These are phyloP conservation scores for Ophidiomyces ophidiicola DNA, from an alignment of 2,329 filamentous ascomycete genomes.

Conservation along the genomic window DNA sequence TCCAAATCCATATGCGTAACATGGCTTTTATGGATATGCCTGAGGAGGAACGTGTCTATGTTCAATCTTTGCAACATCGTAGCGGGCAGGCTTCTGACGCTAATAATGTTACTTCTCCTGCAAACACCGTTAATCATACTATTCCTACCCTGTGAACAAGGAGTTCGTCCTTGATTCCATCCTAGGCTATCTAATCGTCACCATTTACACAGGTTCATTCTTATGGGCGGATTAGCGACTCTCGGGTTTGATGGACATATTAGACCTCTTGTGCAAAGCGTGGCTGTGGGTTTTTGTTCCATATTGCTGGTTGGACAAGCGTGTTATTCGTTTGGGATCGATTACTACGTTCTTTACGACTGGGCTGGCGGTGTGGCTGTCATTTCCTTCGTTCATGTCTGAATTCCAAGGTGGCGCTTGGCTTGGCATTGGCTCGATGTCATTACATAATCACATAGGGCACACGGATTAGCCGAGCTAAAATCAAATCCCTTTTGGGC, in stretches of 20 bases:
- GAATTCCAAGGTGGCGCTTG: neutral
- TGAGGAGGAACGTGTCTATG: neutral
- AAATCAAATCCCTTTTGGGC: slow-evolving; percentile 1
- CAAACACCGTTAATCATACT: too few relatives aligned
- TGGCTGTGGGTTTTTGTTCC: slow-evolving; percentile 1
- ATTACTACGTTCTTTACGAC: neutral
- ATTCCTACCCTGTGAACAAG: too few relatives aligned
- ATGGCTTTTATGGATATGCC: slow-evolving; percentile 34
- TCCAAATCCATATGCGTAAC: slow-evolving; percentile 28
- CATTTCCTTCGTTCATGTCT: slow-evolving; percentile 1
- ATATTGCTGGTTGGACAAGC: slow-evolving; percentile 7
- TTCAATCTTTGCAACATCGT: too few relatives aligned
- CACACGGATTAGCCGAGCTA: slow-evolving; percentile 19
- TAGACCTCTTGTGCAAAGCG: slow-evolving; percentile 6
- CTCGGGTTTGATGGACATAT: slow-evolving; percentile 1
- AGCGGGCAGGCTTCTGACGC: too few relatives aligned
- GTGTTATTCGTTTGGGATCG: slow-evolving; percentile 1
- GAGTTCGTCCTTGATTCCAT: too few relatives aligned
- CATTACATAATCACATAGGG: slow-evolving; percentile 19
- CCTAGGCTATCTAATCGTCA: too few relatives aligned
- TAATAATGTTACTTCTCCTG: too few relatives aligned
- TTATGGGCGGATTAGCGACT: too few relatives aligned
- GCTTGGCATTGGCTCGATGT: too few relatives aligned
- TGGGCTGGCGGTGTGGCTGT: slow-evolving; percentile 1
- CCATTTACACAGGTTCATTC: too few relatives aligned